Percentiles rank a stretch among this genome's conserved stretches.
Evolutionary conservation across 2,329 filamentous ascomycete species (phyloP).

Genomic region (Aspergillus tanneri): DNA sequence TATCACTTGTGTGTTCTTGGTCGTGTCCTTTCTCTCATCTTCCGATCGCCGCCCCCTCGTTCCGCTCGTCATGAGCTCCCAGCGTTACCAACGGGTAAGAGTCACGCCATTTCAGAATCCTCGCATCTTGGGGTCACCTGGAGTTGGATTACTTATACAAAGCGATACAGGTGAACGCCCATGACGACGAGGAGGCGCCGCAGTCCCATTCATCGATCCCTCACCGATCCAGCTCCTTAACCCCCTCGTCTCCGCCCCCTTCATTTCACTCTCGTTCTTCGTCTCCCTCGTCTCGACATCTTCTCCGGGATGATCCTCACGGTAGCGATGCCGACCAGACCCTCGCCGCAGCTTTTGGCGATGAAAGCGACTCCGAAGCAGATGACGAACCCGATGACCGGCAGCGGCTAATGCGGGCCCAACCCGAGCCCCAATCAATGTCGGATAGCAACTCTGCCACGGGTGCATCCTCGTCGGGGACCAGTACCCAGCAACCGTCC

Average conservation of each 20-base stretch:
- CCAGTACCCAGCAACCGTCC: constrained; percentile 14
- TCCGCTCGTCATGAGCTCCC: constrained; percentile 50
- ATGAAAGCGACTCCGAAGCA: constrained; percentile 69
- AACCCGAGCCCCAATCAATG: constrained; percentile 35
- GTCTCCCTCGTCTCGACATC: constrained; percentile 57
- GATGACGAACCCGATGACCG: constrained; percentile 75
- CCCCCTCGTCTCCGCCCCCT: constrained; percentile 55
- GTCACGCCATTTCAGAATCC: constrained; percentile 5
- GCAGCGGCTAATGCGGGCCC: constrained; percentile 78
- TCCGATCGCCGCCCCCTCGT: constrained; percentile 23
- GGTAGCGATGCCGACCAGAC: constrained; percentile 67
- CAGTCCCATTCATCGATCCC: constrained; percentile 34
- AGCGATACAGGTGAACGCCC: constrained; percentile 43
- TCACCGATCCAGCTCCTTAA: constrained; percentile 27
- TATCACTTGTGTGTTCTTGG: constrained; percentile 1
- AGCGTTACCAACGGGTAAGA: constrained; percentile 50
- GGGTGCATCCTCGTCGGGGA: constrained; percentile 29
- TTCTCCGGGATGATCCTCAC: constrained; percentile 54
- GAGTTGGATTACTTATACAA: background rate
- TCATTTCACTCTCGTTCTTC: constrained; percentile 87
- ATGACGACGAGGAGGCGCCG: constrained; percentile 43
- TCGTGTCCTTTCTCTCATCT: constrained; percentile 21
- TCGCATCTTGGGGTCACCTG: background rate
- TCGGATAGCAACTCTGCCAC: constrained; percentile 30
- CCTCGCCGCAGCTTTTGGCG: constrained; percentile 90